phyloP scores from a whole-genome alignment of 2,329 filamentous ascomycete genomes.

The Apiospora pterosperma region DNA sequence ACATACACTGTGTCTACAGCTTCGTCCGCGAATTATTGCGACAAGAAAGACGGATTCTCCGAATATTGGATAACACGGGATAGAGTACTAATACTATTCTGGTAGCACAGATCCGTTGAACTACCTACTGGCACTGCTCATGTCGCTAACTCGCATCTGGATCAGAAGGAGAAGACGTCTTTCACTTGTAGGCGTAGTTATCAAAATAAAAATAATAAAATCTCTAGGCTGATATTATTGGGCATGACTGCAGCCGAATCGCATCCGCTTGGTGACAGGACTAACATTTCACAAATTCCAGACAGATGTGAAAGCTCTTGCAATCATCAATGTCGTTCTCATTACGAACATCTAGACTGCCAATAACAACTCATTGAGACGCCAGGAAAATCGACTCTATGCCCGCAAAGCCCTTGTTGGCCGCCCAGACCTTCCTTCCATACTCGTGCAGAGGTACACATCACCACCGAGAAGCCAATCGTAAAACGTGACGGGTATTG shows the following conservation, averaged over 20 bases:
- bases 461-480: conserved; percentile 2
- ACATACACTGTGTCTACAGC: background rate
- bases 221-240: too few relatives aligned
- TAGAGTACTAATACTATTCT: background rate
- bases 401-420: background rate
- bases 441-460: background rate
- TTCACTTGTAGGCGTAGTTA: too few relatives aligned
- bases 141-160: too few relatives aligned
- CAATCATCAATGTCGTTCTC: conserved; percentile 2
- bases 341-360: background rate
- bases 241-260: too few relatives aligned
- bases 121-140: too few relatives aligned
- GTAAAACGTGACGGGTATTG: conserved; percentile 4
- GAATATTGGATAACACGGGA: background rate
- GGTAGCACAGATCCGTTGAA: too few relatives aligned
- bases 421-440: background rate
- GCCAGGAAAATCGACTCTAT: conserved; percentile 1
- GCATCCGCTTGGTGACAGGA: too few relatives aligned
- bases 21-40: background rate
- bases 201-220: too few relatives aligned
- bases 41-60: background rate
- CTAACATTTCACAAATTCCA: background rate
- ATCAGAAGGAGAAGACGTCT: too few relatives aligned
- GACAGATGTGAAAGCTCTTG: background rate
- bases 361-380: conserved; percentile 1